These are phyloP conservation scores for Porphyrellus cyaneotinctus DNA, from an alignment of 768 basidiomycete genomes.

Conservation along the genomic window DNA sequence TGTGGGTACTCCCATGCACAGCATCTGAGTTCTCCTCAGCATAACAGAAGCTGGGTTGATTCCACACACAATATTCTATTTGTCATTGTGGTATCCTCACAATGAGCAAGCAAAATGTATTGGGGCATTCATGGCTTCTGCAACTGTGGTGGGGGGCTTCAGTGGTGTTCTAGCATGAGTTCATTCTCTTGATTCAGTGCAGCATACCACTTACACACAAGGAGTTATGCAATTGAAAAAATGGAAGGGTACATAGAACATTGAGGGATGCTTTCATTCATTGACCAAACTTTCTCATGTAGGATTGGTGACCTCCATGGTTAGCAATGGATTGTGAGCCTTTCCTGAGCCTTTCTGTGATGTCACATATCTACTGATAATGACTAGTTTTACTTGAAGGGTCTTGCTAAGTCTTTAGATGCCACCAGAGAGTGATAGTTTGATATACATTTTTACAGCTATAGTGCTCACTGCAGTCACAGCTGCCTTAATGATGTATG, in stretches of 20 bases:
- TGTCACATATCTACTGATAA: conserved; percentile 3
- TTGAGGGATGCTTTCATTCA: not conserved
- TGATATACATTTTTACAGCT: conserved; percentile 7
- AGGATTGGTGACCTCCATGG: conserved; percentile 31
- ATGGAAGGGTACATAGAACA: conserved; percentile 31
- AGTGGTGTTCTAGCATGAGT: conserved; percentile 48
- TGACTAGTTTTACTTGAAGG: conserved; percentile 31
- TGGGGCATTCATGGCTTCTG: conserved; percentile 60
- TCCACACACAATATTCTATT: conserved; percentile 38
- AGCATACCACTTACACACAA: not conserved
- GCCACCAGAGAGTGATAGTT: not conserved
- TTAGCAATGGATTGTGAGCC: conserved; percentile 39
- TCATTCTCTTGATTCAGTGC: not conserved
- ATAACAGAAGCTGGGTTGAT: conserved; percentile 44
- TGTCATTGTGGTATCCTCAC: conserved; percentile 58
- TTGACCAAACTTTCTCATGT: not conserved
- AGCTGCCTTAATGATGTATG: conserved; percentile 50
- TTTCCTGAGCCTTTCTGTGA: not conserved
- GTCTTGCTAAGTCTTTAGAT: conserved; percentile 17
- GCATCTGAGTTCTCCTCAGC: conserved; percentile 41
- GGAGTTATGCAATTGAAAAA: conserved; percentile 34
- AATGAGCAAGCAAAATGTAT: conserved; percentile 54
- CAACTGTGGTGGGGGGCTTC: conserved; percentile 50
- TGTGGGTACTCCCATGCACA: conserved; percentile 4
- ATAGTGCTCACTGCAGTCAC: conserved; percentile 22